These are phyloP conservation scores for Tetradesmus lagerheimii DNA, from an alignment of 139 green algal genomes.

Conservation along the genomic window DNA sequence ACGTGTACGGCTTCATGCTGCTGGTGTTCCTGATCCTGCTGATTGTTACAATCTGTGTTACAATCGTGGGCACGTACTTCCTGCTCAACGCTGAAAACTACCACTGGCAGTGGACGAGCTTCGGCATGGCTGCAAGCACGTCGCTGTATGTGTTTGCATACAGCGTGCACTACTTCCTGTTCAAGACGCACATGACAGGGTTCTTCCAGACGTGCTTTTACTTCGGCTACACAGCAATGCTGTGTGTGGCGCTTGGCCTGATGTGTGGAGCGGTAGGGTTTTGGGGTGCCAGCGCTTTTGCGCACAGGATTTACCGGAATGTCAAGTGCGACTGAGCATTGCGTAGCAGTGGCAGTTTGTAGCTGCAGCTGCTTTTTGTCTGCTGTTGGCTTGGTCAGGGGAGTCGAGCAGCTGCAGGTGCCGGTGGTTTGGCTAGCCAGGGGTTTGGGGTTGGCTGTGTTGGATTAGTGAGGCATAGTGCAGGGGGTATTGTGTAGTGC, in stretches of 20 bases:
- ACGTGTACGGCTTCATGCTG: slow-evolving; percentile 99
- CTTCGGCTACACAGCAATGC: slow-evolving; percentile 98
- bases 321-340: slow-evolving; percentile 63
- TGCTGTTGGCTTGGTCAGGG: background rate
- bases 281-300: slow-evolving; percentile 86
- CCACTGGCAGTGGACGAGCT: slow-evolving; percentile 97
- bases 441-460: background rate
- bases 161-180: slow-evolving; percentile 91
- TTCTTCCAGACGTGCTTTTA: slow-evolving; percentile 99
- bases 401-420: background rate
- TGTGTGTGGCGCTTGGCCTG: slow-evolving; percentile 83
- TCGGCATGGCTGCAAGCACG: slow-evolving; percentile 86
- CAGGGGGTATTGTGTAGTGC: no score
- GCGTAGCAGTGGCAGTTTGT: no score
- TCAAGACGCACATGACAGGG: slow-evolving; percentile 98
- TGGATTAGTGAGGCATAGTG: no score
- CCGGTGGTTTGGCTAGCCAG: background rate
- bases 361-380: background rate
- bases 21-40: slow-evolving; percentile 96
- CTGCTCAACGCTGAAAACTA: slow-evolving; percentile 99
- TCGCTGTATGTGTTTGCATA: slow-evolving; percentile 96
- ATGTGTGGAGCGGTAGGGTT: slow-evolving; percentile 91
- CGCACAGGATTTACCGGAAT: slow-evolving; percentile 92
- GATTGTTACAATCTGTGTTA: slow-evolving; percentile 92
- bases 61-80: slow-evolving; percentile 98